phyloP scores from a whole-genome alignment of 768 basidiomycete genomes.

The Lyophyllum atratum region DNA sequence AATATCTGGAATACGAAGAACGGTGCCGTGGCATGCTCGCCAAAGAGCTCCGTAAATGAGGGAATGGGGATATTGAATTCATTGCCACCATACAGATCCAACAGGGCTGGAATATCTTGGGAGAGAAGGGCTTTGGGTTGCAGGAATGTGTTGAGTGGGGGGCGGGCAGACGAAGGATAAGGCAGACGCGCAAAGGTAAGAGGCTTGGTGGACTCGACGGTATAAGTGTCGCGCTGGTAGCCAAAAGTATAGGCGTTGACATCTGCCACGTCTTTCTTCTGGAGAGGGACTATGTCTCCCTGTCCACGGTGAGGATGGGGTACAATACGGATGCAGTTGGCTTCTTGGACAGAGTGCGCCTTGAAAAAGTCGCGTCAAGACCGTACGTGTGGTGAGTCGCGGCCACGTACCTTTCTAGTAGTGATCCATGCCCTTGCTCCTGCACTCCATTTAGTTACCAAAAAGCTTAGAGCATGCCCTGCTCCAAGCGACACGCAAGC shows the following conservation, averaged over 20 bases:
- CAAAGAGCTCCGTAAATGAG: constrained; percentile 87
- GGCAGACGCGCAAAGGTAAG: constrained; percentile 77
- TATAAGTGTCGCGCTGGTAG: constrained; percentile 94
- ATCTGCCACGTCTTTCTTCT: constrained; percentile 61
- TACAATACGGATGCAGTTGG: constrained; percentile 80
- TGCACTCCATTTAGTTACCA: constrained; percentile 89
- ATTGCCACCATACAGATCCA: constrained; percentile 83
- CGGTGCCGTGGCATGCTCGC: constrained; percentile 95
- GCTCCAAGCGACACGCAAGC: constrained; percentile 83
- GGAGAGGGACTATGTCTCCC: constrained; percentile 83
- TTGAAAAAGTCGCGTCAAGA: constrained; percentile 22
- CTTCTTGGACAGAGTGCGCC: constrained; percentile 69
- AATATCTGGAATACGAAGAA: constrained; percentile 99
- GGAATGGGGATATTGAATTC: constrained; percentile 98
- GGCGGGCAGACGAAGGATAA: constrained; percentile 80
- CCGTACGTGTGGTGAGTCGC: background rate
- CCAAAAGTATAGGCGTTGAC: constrained; percentile 78
- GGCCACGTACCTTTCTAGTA: constrained; percentile 59
- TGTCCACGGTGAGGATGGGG: constrained; percentile 82
- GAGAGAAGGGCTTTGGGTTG: constrained; percentile 56
- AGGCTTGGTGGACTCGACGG: constrained; percentile 58
- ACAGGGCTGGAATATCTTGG: constrained; percentile 49
- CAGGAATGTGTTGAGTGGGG: constrained; percentile 68
- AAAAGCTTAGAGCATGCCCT: constrained; percentile 89
- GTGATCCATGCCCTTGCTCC: constrained; percentile 79